A percentile compares a stretch with the other conserved stretches of the same genome.
phyloP scores from a whole-genome alignment of 768 basidiomycete species.

The Pulveroboletus frians region DNA sequence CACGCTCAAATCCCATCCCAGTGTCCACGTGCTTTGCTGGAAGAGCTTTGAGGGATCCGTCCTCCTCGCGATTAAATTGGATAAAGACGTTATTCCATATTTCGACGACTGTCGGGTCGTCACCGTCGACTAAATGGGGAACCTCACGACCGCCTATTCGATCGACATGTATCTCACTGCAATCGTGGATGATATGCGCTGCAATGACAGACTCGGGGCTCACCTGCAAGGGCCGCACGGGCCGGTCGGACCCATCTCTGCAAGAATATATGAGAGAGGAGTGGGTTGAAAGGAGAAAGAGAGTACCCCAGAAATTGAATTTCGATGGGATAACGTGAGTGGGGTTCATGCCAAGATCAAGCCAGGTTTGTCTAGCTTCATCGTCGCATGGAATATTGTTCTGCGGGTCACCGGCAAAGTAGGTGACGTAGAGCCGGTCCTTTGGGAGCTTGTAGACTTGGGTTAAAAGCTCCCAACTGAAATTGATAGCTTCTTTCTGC shows the following conservation, averaged over 20 bases:
- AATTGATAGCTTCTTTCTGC: conserved; percentile 87
- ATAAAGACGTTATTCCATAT: conserved; percentile 99
- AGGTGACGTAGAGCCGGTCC: conserved; percentile 93
- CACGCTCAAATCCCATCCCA: conserved; percentile 98
- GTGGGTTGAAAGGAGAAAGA: conserved; percentile 17
- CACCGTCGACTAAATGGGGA: conserved; percentile 86
- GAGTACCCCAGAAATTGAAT: conserved; percentile 96
- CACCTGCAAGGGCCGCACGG: conserved; percentile 96
- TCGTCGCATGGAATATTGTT: conserved; percentile 81
- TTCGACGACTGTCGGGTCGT: conserved; percentile 95
- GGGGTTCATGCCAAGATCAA: conserved; percentile 81
- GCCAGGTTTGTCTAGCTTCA: conserved; percentile 85
- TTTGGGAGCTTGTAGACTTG: conserved; percentile 81
- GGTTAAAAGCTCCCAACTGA: conserved; percentile 94
- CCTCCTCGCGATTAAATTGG: conserved; percentile 93
- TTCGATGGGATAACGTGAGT: conserved; percentile 91
- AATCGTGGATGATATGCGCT: conserved; percentile 1
- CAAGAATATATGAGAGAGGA: conserved; percentile 3
- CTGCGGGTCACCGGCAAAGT: conserved; percentile 92
- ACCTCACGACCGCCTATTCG: conserved; percentile 98
- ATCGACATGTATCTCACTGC: conserved; percentile 93
- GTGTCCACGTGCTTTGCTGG: conserved; percentile 97
- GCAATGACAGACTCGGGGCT: conserved; percentile 3
- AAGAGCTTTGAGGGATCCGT: conserved; percentile 71
- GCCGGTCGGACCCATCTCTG: conserved; percentile 98